Percentiles rank a stretch among this genome's conserved stretches.
Conservation (phyloP, 2,329 filamentous ascomycete genomes). For the Colletotrichum cuscutae region DNA sequence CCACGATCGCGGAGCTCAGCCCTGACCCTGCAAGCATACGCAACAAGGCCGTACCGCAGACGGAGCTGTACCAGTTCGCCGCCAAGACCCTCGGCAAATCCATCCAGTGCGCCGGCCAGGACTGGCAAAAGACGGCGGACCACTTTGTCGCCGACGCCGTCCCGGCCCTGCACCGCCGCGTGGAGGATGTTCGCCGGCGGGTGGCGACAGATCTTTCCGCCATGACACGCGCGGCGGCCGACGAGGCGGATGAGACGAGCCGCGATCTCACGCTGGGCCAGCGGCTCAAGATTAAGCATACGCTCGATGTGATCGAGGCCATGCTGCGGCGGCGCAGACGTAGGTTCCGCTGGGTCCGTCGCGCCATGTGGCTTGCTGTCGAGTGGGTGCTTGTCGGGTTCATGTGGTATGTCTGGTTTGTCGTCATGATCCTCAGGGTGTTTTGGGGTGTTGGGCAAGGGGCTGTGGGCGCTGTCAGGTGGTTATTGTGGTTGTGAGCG, state of each 20-base stretch:
- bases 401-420: conserved; percentile 95
- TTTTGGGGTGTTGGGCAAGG: conserved; percentile 72
- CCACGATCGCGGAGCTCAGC: conserved; percentile 55
- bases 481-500: conserved; percentile 82
- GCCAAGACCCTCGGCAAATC: conserved; percentile 61
- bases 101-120: conserved; percentile 58
- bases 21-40: conserved; percentile 46
- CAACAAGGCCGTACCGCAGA: conserved; percentile 50
- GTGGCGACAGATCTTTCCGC: conserved; percentile 65
- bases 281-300: conserved; percentile 81
- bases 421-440: conserved; percentile 81
- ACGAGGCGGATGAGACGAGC: conserved; percentile 83
- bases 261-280: conserved; percentile 81
- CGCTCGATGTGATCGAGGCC: conserved; percentile 82
- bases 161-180: conserved; percentile 59
- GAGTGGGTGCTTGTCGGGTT: conserved; percentile 90
- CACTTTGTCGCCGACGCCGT: conserved; percentile 67
- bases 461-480: conserved; percentile 70
- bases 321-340: conserved; percentile 76
- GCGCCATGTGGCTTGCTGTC: conserved; percentile 81
- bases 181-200: conserved; percentile 58
- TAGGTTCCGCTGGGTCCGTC: conserved; percentile 77
- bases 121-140: conserved; percentile 70
- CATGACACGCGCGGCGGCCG: conserved; percentile 74
- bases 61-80: conserved; percentile 61